phyloP scores from a whole-genome alignment of 176 grass and related monocot genomes.

The Guadua angustifolia region DNA sequence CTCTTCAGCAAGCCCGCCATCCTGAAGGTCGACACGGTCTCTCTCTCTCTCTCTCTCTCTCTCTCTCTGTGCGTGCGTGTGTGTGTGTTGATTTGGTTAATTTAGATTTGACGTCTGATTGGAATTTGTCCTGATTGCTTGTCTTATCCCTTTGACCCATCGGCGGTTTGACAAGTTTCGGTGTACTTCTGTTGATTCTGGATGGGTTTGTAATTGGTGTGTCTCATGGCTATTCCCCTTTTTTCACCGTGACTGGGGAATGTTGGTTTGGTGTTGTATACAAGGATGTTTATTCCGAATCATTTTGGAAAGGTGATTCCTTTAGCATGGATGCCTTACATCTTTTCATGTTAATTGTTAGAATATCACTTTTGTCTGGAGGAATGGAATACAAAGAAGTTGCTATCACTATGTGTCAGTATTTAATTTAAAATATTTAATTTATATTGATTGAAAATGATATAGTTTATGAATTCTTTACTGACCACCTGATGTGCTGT shows the following conservation, averaged over 20 bases:
- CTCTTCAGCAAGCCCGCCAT: slow-evolving; percentile 77
- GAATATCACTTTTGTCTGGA: background rate
- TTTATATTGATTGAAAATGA: background rate
- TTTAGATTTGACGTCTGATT: background rate
- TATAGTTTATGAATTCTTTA: slow-evolving; percentile 1
- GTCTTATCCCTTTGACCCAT: background rate
- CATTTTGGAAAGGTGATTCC: slow-evolving; percentile 5
- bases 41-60: background rate
- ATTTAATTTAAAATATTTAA: background rate
- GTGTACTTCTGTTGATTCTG: background rate
- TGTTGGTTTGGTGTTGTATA: background rate
- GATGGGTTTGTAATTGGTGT: background rate
- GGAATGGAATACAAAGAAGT: background rate
- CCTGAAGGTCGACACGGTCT: slow-evolving; percentile 56
- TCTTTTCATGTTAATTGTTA: background rate
- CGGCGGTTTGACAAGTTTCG: slow-evolving; percentile 3
- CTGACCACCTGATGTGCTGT: background rate
- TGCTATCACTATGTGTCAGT: background rate
- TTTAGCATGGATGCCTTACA: background rate
- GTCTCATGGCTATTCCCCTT: background rate
- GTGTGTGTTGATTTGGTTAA: background rate
- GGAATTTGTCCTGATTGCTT: background rate
- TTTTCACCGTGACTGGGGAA: background rate
- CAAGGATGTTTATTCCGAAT: slow-evolving; percentile 9
- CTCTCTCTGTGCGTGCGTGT: no score